Conservation (phyloP, 1,284 basidiomycete genomes). For the Termitomyces sp. region DNA sequence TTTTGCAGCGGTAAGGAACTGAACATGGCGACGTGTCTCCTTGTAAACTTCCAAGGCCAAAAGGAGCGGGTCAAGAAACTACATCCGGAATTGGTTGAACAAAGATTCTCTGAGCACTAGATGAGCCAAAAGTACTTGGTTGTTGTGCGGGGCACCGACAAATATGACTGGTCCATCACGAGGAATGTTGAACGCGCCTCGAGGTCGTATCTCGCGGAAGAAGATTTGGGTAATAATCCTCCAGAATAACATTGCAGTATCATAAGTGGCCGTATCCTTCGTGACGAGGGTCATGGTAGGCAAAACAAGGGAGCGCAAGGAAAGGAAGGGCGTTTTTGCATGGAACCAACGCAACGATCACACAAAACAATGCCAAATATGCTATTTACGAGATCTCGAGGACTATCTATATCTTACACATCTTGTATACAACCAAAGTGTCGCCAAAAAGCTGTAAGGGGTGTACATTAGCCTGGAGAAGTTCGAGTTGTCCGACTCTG, state of each 20-base stretch:
- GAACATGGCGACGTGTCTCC: conserved; percentile 80
- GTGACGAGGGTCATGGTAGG: conserved; percentile 13
- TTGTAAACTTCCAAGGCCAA: conserved; percentile 84
- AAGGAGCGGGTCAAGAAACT: conserved; percentile 96
- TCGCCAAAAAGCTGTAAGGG: not conserved
- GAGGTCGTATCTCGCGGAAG: conserved; percentile 93
- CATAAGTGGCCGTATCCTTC: conserved; percentile 42
- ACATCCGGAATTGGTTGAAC: conserved; percentile 14
- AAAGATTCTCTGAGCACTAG: not conserved
- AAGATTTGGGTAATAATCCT: conserved; percentile 88
- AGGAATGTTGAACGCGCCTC: conserved; percentile 95
- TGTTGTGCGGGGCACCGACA: conserved; percentile 94
- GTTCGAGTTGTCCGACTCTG: conserved; percentile 33
- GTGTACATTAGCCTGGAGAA: conserved; percentile 7
- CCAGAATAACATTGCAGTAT: conserved; percentile 73
- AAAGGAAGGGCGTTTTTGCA: not conserved
- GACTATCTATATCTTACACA: conserved; percentile 11
- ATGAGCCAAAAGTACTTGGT: conserved; percentile 57
- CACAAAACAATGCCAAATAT: conserved; percentile 14
- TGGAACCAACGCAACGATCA: conserved; percentile 1
- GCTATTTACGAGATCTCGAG: conserved; percentile 1
- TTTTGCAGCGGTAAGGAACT: conserved; percentile 91
- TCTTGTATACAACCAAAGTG: conserved; percentile 5
- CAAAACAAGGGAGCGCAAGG: not conserved
- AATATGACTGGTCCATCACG: conserved; percentile 92